These are phyloP conservation scores for Alternaria triticimaculans DNA, from an alignment of 2,329 filamentous ascomycete species.

Conservation along the genomic window DNA sequence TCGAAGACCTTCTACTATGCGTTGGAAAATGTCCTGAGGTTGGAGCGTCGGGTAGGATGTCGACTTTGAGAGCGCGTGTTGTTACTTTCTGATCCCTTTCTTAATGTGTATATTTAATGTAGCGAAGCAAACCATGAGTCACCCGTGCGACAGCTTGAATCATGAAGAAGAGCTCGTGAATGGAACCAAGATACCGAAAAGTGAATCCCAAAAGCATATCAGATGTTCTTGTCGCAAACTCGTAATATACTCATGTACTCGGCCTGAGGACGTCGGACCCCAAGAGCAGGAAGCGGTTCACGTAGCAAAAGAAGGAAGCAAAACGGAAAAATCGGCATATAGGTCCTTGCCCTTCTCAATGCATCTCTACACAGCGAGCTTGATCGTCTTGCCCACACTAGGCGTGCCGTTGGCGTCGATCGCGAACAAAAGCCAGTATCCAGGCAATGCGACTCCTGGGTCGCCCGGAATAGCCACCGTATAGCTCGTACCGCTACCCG, in stretches of 20 bases:
- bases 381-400: conserved; percentile 54
- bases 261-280: neutral
- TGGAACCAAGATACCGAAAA: neutral
- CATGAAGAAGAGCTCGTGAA: neutral
- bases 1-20: neutral
- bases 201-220: neutral
- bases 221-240: neutral
- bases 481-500: conserved; percentile 47
- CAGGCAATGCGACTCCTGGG: conserved; percentile 59
- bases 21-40: neutral
- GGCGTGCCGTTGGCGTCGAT: conserved; percentile 56
- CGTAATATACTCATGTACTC: neutral
- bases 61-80: neutral
- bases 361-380: conserved; percentile 11
- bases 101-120: neutral
- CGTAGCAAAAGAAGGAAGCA: neutral
- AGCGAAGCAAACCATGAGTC: neutral
- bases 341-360: neutral
- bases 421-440: conserved; percentile 63
- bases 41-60: neutral
- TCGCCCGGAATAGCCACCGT: conserved; percentile 55
- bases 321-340: neutral
- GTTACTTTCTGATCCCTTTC: neutral
- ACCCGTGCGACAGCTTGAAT: neutral
- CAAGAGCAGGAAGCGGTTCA: accelerated